These are phyloP conservation scores for Choricystis sp. DNA, from an alignment of 139 green algal genomes.

Conservation along the genomic window DNA sequence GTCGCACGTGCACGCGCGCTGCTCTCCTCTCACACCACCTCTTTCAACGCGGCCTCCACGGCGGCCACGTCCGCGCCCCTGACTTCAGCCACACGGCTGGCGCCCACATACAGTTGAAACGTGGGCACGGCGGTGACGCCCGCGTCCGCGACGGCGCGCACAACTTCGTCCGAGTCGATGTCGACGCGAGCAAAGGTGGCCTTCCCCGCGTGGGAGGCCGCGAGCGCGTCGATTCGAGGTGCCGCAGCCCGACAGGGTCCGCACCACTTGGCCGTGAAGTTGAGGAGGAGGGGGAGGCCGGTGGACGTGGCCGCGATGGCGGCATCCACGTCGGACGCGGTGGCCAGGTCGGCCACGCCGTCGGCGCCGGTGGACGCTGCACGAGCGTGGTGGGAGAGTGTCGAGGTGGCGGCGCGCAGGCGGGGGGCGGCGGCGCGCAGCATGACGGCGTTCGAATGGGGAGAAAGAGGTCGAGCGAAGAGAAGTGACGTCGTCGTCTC, in stretches of 20 bases:
- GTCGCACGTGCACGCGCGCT: neutral
- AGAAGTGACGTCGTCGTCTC: too few relatives aligned
- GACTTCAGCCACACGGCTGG: conserved; percentile 22
- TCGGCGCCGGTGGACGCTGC: too few relatives aligned
- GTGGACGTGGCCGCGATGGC: too few relatives aligned
- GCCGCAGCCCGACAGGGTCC: conserved; percentile 5
- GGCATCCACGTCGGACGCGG: too few relatives aligned
- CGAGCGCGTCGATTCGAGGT: conserved; percentile 16
- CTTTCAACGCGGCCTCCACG: conserved; percentile 20
- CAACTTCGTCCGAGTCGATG: conserved; percentile 34
- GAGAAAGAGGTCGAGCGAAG: too few relatives aligned
- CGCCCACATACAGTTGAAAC: conserved; percentile 23
- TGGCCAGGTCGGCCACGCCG: too few relatives aligned
- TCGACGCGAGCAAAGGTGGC: conserved; percentile 52
- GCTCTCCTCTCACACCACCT: conserved; percentile 6
- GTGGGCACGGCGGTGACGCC: conserved; percentile 40
- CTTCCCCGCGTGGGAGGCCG: conserved; percentile 9
- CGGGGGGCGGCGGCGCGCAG: too few relatives aligned
- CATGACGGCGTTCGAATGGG: too few relatives aligned
- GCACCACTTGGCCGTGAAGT: conserved; percentile 11
- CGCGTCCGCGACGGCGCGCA: conserved; percentile 8
- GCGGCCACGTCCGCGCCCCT: conserved; percentile 29
- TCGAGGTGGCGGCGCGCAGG: too few relatives aligned
- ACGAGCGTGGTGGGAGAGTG: too few relatives aligned
- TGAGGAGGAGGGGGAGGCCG: conserved; percentile 2